Conservation (phyloP, 2,329 filamentous ascomycete genomes). For the Cryphonectria nitschkei region DNA sequence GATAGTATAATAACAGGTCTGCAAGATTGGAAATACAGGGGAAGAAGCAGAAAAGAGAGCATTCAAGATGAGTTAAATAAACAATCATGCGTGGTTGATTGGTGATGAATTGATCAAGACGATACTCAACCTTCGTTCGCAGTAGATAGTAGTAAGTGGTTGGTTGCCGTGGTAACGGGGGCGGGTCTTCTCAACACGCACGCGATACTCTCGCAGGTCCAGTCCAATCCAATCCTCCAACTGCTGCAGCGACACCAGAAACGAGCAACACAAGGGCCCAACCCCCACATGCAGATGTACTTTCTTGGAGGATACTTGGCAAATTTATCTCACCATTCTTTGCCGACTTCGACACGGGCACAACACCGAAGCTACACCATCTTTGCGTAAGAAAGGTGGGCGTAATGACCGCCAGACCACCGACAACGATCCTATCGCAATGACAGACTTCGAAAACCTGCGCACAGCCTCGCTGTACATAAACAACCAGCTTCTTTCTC, state of each 20-base stretch:
- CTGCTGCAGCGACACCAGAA: slow-evolving; percentile 6
- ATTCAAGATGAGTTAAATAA: neutral
- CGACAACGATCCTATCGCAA: slow-evolving; percentile 36
- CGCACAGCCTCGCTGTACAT: slow-evolving; percentile 72
- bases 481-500: slow-evolving; percentile 71
- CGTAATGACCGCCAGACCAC: slow-evolving; percentile 23
- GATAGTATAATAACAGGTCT: neutral
- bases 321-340: too few species aligned
- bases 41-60: too few species aligned
- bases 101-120: neutral
- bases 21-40: neutral
- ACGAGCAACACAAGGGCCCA: slow-evolving; percentile 6
- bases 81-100: slow-evolving; percentile 18
- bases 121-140: neutral
- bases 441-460: slow-evolving; percentile 65
- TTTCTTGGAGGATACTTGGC: neutral
- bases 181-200: slow-evolving; percentile 9
- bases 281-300: slow-evolving; percentile 4
- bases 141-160: neutral
- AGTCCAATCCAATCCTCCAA: slow-evolving; percentile 12
- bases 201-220: slow-evolving; percentile 4
- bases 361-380: too few species aligned
- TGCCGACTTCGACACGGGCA: too few species aligned
- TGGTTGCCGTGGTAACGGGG: slow-evolving; percentile 21
- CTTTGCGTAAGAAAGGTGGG: neutral